A percentile compares a stretch with the other conserved stretches of the same genome.
phyloP scores from a whole-genome alignment of 331 rosid species.

The Cydonia oblonga region DNA sequence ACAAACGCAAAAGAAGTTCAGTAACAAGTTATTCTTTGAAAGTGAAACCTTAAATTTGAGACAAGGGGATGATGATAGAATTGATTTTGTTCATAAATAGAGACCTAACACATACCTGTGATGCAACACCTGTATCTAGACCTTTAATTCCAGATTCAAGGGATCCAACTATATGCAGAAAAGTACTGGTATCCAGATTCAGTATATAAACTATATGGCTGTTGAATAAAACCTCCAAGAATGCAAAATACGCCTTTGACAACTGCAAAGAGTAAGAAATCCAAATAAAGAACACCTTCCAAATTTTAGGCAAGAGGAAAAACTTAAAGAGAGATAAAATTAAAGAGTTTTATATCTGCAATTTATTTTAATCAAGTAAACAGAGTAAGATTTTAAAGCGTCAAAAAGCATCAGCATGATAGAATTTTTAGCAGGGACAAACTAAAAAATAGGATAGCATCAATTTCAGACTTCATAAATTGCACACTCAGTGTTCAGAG shows the following conservation, averaged over 20 bases:
- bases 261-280: conserved; percentile 50
- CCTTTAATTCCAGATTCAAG: conserved; percentile 99
- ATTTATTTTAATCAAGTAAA: neutral
- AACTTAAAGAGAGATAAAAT: neutral
- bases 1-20: neutral
- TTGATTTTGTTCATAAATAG: neutral
- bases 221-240: conserved; percentile 87
- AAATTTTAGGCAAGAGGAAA: neutral
- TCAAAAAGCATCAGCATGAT: neutral
- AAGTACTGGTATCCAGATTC: conserved; percentile 77
- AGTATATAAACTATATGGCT: conserved; percentile 68
- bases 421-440: neutral
- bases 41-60: neutral
- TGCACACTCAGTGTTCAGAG: neutral
- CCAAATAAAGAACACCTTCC: neutral
- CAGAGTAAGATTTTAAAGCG: neutral
- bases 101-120: conserved; percentile 55
- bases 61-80: neutral
- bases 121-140: conserved; percentile 77
- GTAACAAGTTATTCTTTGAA: neutral
- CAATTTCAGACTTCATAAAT: neutral
- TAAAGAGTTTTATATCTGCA: neutral
- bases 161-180: conserved; percentile 82
- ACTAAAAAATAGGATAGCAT: neutral
- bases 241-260: conserved; percentile 86